These are phyloP conservation scores for Musa acuminata DNA, from an alignment of 176 grass and related monocot species.

Conservation along the genomic window DNA sequence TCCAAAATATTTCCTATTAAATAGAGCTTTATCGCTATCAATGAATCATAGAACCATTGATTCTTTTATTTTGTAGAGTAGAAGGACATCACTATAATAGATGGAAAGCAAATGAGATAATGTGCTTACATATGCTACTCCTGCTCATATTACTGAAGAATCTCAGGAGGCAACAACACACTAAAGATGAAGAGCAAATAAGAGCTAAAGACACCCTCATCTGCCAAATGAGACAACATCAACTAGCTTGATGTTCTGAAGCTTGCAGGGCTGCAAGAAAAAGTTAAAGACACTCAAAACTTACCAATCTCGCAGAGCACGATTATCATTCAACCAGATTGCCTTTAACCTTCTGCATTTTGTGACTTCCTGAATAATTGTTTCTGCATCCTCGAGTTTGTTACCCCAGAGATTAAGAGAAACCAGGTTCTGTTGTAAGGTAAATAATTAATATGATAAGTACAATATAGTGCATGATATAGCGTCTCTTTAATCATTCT, in stretches of 20 bases:
- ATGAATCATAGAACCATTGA: neutral
- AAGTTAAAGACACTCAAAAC: constrained; percentile 18
- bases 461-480: neutral
- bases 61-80: neutral
- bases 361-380: constrained; percentile 44
- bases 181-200: no score
- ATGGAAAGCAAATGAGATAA: neutral
- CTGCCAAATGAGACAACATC: neutral
- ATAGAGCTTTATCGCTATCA: neutral
- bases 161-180: neutral
- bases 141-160: no score
- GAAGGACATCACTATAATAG: no score
- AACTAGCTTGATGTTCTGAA: constrained; percentile 1
- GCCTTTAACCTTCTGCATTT: constrained; percentile 72
- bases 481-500: neutral
- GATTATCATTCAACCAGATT: constrained; percentile 91
- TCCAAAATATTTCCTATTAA: neutral
- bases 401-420: constrained; percentile 91
- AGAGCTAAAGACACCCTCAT: neutral
- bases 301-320: constrained; percentile 41
- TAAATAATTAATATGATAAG: neutral
- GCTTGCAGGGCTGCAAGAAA: constrained; percentile 4
- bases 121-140: neutral
- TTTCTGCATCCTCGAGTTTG: constrained; percentile 63
- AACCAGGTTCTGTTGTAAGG: constrained; percentile 63